Evolutionary conservation across 306 rosid genomes (phyloP).

Genomic region (Pyrus bretschneideri): DNA sequence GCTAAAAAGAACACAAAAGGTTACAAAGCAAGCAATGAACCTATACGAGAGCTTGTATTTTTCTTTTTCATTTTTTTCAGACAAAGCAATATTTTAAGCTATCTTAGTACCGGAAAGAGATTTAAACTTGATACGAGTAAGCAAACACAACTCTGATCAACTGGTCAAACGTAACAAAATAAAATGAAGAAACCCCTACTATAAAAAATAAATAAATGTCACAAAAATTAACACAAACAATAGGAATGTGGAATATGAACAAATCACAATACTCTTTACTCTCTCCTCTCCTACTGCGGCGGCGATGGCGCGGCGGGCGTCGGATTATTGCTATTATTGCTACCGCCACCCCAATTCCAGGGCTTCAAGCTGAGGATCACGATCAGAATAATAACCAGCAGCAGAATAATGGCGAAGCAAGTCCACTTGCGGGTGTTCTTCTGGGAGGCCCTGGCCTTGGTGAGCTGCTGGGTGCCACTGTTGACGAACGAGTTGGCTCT

Average conservation of each 20-base stretch:
- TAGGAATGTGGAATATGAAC: neutral
- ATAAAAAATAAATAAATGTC: neutral
- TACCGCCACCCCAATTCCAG: conserved; percentile 20
- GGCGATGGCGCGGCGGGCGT: neutral
- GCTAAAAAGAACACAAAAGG: no score
- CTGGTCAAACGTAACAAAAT: no score
- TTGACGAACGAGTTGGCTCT: conserved; percentile 64
- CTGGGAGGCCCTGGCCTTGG: conserved; percentile 47
- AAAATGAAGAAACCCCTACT: neutral
- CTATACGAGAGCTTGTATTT: no score
- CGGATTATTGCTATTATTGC: neutral
- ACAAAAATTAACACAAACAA: neutral
- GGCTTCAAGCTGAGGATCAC: conserved; percentile 48
- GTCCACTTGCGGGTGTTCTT: conserved; percentile 59
- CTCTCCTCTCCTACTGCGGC: neutral
- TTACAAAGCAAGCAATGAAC: no score
- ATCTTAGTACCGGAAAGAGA: no score
- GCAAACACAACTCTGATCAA: no score
- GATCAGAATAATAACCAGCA: conserved; percentile 40
- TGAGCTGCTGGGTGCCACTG: conserved; percentile 48
- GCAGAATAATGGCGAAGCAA: conserved; percentile 38
- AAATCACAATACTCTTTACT: neutral
- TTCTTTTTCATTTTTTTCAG: no score
- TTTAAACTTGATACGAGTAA: no score
- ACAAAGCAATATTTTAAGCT: no score